phyloP scores from a whole-genome alignment of 2,329 filamentous ascomycete genomes.

The Aspergillus oerlinghausenensis region DNA sequence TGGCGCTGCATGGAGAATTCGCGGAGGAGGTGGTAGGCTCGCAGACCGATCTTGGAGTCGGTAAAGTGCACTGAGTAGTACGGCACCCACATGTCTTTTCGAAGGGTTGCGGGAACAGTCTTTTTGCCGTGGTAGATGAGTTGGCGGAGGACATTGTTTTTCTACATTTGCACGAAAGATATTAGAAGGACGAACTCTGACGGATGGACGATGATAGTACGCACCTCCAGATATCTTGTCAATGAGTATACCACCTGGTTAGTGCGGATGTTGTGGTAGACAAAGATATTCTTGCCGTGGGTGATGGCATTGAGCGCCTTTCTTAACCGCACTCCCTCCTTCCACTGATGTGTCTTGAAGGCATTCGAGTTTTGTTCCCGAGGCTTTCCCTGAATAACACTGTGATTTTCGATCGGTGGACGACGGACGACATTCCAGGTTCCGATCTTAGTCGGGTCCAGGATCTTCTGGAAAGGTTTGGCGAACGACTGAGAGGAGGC shows the following conservation, averaged over 20 bases:
- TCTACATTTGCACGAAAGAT: slow-evolving; percentile 29
- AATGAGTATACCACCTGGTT: slow-evolving; percentile 63
- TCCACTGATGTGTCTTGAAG: slow-evolving; percentile 33
- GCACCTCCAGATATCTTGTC: slow-evolving; percentile 52
- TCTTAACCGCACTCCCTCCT: slow-evolving; percentile 37
- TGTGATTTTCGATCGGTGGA: slow-evolving; percentile 30
- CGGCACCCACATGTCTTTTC: slow-evolving; percentile 60
- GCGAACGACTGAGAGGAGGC: slow-evolving; percentile 24
- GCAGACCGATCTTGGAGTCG: slow-evolving; percentile 46
- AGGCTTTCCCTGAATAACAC: slow-evolving; percentile 39
- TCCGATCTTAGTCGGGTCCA: slow-evolving; percentile 38
- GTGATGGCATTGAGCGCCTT: slow-evolving; percentile 45
- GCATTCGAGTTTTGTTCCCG: slow-evolving; percentile 39
- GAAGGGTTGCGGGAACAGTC: slow-evolving; percentile 53
- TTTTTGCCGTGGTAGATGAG: slow-evolving; percentile 62
- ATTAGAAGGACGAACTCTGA: slow-evolving; percentile 6
- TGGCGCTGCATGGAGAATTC: slow-evolving; percentile 59
- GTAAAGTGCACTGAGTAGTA: slow-evolving; percentile 57
- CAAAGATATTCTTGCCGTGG: slow-evolving; percentile 58
- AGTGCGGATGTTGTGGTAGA: slow-evolving; percentile 58
- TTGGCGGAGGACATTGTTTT: slow-evolving; percentile 52
- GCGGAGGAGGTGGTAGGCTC: slow-evolving; percentile 54
- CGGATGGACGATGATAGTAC: slow-evolving; percentile 8
- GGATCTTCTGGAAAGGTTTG: slow-evolving; percentile 31
- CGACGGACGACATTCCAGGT: slow-evolving; percentile 34